Evolutionary conservation across 2,329 filamentous ascomycete species (phyloP).

Genomic region (Sporothrix brunneoviolacea): DNA sequence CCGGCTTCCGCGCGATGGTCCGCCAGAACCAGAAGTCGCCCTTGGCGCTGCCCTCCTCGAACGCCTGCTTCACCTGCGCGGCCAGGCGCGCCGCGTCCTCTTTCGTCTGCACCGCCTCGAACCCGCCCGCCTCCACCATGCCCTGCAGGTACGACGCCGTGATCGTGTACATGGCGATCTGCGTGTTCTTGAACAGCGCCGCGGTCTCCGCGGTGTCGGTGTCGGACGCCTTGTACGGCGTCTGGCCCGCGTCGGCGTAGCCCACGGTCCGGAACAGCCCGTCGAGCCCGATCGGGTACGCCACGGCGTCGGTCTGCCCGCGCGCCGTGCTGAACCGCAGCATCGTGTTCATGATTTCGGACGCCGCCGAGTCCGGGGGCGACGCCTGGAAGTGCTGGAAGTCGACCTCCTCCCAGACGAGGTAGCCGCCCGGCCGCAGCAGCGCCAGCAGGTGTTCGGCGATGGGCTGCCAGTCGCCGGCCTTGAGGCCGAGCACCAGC

Average conservation of each 20-base stretch:
- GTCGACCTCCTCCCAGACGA: conserved; percentile 15
- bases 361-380: background rate
- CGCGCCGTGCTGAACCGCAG: background rate
- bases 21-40: conserved; percentile 5
- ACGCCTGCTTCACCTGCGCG: background rate
- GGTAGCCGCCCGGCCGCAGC: conserved; percentile 12
- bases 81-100: conserved; percentile 2
- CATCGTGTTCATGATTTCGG: background rate
- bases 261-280: background rate
- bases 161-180: background rate
- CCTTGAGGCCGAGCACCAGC: conserved; percentile 5
- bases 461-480: conserved; percentile 4
- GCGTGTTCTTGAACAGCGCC: background rate
- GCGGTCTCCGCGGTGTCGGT: background rate
- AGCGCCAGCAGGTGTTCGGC: conserved; percentile 3
- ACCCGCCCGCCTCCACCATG: conserved; percentile 9
- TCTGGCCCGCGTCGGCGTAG: background rate
- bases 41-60: background rate
- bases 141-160: background rate
- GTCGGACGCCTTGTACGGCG: background rate
- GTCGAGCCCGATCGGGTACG: background rate
- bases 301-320: background rate
- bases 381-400: background rate
- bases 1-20: conserved; percentile 6
- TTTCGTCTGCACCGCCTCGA: background rate